Conservation (phyloP, 2,329 filamentous ascomycete genomes). For the Sporothrix phasma region DNA sequence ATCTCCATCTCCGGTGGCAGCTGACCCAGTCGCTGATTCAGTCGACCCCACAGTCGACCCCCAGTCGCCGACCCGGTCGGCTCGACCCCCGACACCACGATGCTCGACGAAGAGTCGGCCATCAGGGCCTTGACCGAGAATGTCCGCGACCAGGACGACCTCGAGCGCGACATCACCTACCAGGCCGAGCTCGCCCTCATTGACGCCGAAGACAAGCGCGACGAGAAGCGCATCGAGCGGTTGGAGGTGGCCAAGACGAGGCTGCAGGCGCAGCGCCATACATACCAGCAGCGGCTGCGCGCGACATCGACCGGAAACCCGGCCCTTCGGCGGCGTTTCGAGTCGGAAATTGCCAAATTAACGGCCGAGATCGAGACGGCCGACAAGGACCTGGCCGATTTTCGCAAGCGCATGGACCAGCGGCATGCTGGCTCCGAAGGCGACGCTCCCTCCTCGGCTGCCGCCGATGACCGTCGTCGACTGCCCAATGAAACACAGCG, state of each 20-base stretch:
- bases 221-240: slow-evolving; percentile 52
- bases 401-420: slow-evolving; percentile 69
- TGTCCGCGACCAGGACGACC: slow-evolving; percentile 76
- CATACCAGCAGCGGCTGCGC: slow-evolving; percentile 38
- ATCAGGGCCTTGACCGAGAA: slow-evolving; percentile 55
- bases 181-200: slow-evolving; percentile 51
- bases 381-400: slow-evolving; percentile 66
- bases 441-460: slow-evolving; percentile 23
- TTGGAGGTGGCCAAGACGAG: slow-evolving; percentile 45
- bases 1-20: not conserved
- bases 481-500: slow-evolving; percentile 73
- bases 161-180: slow-evolving; percentile 73
- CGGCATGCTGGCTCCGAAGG: slow-evolving; percentile 39
- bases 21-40: not conserved
- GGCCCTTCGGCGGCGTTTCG: slow-evolving; percentile 46
- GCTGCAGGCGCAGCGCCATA: slow-evolving; percentile 55
- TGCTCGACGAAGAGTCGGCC: slow-evolving; percentile 48
- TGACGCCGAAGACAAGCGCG: slow-evolving; percentile 53
- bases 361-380: slow-evolving; percentile 53
- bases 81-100: not conserved
- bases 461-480: slow-evolving; percentile 32
- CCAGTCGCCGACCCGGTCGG: no score
- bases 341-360: slow-evolving; percentile 48
- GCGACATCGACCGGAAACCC: slow-evolving; percentile 34
- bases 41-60: no score